A percentile compares a stretch with the other conserved stretches of the same genome.
Conservation (phyloP, 768 basidiomycete genomes). For the Leucosporidium yakuticum region DNA sequence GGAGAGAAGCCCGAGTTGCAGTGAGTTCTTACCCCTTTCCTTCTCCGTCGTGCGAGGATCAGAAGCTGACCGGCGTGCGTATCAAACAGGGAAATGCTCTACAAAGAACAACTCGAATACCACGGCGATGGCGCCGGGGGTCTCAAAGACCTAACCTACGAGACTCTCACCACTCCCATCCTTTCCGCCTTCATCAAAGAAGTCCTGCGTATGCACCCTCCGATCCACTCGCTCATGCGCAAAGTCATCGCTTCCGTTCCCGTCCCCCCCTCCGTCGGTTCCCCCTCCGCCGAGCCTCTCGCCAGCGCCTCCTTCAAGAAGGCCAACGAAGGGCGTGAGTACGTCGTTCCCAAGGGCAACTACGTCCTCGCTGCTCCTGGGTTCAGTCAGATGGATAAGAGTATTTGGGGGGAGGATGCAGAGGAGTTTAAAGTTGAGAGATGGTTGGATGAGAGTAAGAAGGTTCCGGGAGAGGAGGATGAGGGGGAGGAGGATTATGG, state of each 20-base stretch:
- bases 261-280: constrained; percentile 70
- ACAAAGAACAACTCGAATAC: constrained; percentile 77
- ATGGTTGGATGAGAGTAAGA: constrained; percentile 82
- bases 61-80: background rate
- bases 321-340: constrained; percentile 53
- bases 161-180: constrained; percentile 77
- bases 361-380: constrained; percentile 83
- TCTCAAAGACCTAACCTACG: constrained; percentile 73
- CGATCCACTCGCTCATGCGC: constrained; percentile 92
- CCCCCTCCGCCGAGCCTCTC: constrained; percentile 55
- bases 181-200: constrained; percentile 88
- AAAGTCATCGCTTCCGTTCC: constrained; percentile 78
- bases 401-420: constrained; percentile 65
- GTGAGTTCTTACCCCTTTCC: constrained; percentile 49
- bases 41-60: no score
- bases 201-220: constrained; percentile 86
- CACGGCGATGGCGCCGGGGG: constrained; percentile 59
- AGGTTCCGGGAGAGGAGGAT: constrained; percentile 69
- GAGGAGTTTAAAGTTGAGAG: constrained; percentile 67
- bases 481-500: constrained; percentile 79
- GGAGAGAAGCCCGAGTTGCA: constrained; percentile 67
- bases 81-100: constrained; percentile 64
- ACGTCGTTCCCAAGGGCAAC: constrained; percentile 83
- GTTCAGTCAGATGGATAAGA: constrained; percentile 78
- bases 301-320: constrained; percentile 12